Evolutionary conservation across 1,284 basidiomycete species (phyloP).

Genomic region (Takashimella tepidaria): DNA sequence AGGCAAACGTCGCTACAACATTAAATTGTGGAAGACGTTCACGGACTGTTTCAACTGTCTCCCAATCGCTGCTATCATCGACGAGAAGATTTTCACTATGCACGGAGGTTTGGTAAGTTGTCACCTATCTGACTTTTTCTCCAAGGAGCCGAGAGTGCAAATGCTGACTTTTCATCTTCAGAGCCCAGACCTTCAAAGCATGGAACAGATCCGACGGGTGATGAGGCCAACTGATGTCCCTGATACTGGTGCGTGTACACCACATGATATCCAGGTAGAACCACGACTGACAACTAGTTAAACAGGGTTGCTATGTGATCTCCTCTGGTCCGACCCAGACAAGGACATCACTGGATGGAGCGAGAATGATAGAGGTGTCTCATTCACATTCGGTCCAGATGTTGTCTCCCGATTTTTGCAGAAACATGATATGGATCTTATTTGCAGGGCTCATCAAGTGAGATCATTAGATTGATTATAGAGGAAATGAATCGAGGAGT

Average conservation of each 20-base stretch:
- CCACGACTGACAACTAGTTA: background rate
- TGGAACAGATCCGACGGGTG: slow-evolving; percentile 99
- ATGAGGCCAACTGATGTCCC: slow-evolving; percentile 99
- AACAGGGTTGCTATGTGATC: slow-evolving; percentile 84
- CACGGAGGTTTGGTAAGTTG: slow-evolving; percentile 46
- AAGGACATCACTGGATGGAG: slow-evolving; percentile 99
- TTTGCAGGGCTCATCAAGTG: slow-evolving; percentile 95
- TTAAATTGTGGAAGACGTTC: slow-evolving; percentile 63
- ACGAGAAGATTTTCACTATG: slow-evolving; percentile 59
- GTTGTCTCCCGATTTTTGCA: slow-evolving; percentile 97
- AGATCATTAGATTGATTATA: no score
- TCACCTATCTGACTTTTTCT: background rate
- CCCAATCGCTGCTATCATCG: slow-evolving; percentile 60
- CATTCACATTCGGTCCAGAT: slow-evolving; percentile 81
- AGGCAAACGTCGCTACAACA: slow-evolving; percentile 60
- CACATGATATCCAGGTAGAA: no score
- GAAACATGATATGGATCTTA: slow-evolving; percentile 99
- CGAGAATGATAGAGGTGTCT: slow-evolving; percentile 98
- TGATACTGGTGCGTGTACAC: slow-evolving; percentile 87
- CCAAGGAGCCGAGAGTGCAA: no score
- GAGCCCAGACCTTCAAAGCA: slow-evolving; percentile 94
- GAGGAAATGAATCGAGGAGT: no score
- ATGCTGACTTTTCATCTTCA: slow-evolving; percentile 59
- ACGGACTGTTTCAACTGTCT: slow-evolving; percentile 63
- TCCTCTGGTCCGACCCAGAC: slow-evolving; percentile 98